These are phyloP conservation scores for Picea glauca DNA, from an alignment of 75 land plant species.

Conservation along the genomic window DNA sequence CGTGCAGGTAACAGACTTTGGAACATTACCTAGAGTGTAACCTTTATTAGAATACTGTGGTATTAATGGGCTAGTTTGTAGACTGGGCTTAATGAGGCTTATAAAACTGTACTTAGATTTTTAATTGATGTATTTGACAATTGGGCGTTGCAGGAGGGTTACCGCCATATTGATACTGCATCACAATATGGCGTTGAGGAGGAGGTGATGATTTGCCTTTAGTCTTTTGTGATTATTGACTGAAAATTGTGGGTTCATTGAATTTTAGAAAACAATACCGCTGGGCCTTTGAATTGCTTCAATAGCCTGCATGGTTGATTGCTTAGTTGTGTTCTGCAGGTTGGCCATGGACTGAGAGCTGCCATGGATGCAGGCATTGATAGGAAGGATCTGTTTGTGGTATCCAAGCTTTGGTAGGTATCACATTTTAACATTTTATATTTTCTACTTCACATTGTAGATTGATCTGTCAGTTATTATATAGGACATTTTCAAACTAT, in stretches of 20 bases:
- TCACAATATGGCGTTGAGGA: slow-evolving; percentile 37
- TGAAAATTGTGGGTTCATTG: neutral
- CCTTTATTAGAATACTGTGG: too few species aligned
- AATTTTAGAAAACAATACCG: neutral
- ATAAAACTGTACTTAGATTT: too few species aligned
- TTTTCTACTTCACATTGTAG: too few species aligned
- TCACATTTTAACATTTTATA: neutral
- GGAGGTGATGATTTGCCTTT: slow-evolving; percentile 13
- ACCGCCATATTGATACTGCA: slow-evolving; percentile 53
- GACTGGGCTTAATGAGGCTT: too few species aligned
- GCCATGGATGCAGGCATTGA: slow-evolving; percentile 45
- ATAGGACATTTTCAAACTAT: neutral
- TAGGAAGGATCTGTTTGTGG: slow-evolving; percentile 42
- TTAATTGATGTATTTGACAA: too few species aligned
- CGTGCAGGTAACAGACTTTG: slow-evolving; percentile 15
- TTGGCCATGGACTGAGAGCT: slow-evolving; percentile 31
- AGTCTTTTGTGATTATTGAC: neutral
- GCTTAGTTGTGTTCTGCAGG: slow-evolving; percentile 17
- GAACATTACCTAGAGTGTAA: too few species aligned
- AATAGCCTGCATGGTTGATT: neutral
- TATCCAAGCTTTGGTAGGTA: slow-evolving; percentile 55
- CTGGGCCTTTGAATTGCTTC: neutral
- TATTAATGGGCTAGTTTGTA: too few species aligned
- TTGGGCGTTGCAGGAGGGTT: slow-evolving; percentile 35
- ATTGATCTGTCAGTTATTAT: neutral